Evolutionary conservation across 2,329 filamentous ascomycete species (phyloP).

Genomic region (Pyrenophora tritici-repentis): DNA sequence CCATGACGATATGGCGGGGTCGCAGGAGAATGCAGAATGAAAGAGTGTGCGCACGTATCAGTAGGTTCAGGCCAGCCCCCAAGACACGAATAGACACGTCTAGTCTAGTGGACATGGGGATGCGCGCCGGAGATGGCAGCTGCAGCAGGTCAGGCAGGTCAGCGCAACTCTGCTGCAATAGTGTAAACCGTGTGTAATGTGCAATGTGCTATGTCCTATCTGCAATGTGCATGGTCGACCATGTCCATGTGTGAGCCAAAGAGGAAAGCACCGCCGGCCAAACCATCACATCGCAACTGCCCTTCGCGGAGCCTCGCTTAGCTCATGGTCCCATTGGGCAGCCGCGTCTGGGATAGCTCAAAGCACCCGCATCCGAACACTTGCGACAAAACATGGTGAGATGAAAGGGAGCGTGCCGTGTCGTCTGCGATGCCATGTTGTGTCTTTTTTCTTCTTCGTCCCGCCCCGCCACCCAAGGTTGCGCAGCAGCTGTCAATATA

Average conservation of each 20-base stretch:
- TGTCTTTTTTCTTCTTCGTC: slow-evolving; percentile 1
- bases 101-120: background rate
- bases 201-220: no score
- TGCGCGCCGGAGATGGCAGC: slow-evolving; percentile 8
- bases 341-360: slow-evolving; percentile 20
- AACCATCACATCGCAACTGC: slow-evolving; percentile 12
- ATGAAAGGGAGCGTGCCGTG: slow-evolving; percentile 24
- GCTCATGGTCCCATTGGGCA: slow-evolving; percentile 26
- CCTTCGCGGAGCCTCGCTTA: slow-evolving; percentile 29
- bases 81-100: background rate
- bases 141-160: no score
- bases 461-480: slow-evolving; percentile 2
- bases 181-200: no score
- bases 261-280: slow-evolving; percentile 14
- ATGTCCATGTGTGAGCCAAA: slow-evolving; percentile 14
- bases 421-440: slow-evolving; percentile 15
- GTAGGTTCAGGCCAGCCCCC: background rate
- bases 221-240: no score
- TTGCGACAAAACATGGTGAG: slow-evolving; percentile 23
- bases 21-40: background rate
- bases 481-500: slow-evolving; percentile 13
- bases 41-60: background rate
- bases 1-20: slow-evolving; percentile 8
- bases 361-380: slow-evolving; percentile 12
- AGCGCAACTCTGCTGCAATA: background rate